Conservation (phyloP, 2,329 filamentous ascomycete species). For the Emericellopsis cladophorae region DNA sequence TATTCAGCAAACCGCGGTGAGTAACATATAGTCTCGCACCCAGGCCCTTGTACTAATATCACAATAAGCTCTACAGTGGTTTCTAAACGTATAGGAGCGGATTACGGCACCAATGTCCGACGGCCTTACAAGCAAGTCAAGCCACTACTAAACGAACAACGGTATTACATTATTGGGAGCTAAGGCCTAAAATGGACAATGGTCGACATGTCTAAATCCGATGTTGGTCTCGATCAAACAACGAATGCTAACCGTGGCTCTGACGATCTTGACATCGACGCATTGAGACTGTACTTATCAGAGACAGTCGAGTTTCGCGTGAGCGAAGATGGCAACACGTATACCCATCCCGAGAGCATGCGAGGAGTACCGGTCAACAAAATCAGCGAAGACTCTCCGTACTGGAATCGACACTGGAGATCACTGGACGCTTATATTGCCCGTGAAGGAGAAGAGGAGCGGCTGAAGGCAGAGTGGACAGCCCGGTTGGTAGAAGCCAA, state of each 20-base stretch:
- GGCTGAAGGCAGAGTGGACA: conserved; percentile 5
- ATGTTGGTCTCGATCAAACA: background rate
- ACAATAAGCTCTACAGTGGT: too few species aligned
- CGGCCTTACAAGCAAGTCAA: too few species aligned
- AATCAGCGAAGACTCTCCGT: conserved; percentile 13
- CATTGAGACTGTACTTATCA: background rate
- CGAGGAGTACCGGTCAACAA: conserved; percentile 13
- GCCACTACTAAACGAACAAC: too few species aligned
- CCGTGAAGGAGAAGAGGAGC: conserved; percentile 9
- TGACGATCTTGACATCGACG: background rate
- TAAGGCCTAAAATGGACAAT: too few species aligned
- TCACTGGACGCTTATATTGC: conserved; percentile 16
- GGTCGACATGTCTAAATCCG: background rate
- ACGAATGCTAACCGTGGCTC: background rate
- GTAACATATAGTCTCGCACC: too few species aligned
- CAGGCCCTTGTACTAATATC: too few species aligned
- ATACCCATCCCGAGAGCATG: conserved; percentile 10
- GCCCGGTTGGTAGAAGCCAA: background rate
- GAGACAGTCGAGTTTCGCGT: conserved; percentile 2
- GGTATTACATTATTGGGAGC: too few species aligned
- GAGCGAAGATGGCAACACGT: conserved; percentile 9
- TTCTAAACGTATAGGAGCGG: too few species aligned
- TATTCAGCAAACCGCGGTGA: too few species aligned
- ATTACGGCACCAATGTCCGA: too few species aligned
- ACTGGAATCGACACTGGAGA: conserved; percentile 17